phyloP scores from a whole-genome alignment of 257 asterid genomes.

The Avicennia marina region DNA sequence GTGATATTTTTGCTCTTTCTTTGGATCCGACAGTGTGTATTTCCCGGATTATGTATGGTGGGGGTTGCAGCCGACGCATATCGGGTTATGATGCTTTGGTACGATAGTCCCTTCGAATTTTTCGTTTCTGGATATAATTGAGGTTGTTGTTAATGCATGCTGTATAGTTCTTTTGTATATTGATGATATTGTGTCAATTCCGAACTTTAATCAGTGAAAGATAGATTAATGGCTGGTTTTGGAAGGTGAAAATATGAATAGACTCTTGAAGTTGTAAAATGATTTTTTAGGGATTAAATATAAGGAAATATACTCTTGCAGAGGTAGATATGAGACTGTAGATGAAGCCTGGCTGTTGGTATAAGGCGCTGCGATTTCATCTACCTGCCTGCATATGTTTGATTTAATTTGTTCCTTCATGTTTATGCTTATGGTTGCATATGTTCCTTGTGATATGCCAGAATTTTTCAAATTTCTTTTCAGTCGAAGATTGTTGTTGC shows the following conservation, averaged over 20 bases:
- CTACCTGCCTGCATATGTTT: not conserved
- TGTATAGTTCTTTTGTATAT: too few relatives aligned
- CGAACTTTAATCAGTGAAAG: too few relatives aligned
- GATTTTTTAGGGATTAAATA: constrained; percentile 1
- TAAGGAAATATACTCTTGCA: constrained; percentile 14
- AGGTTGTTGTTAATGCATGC: not conserved
- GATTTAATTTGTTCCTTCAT: not conserved
- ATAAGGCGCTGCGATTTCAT: not conserved
- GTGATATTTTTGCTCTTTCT: not conserved
- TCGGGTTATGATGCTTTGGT: constrained; percentile 49
- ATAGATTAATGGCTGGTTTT: too few relatives aligned
- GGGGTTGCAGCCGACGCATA: constrained; percentile 64
- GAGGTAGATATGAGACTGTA: too few relatives aligned
- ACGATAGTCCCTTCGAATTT: constrained; percentile 7
- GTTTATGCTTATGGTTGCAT: not conserved
- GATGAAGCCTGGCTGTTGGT: too few relatives aligned
- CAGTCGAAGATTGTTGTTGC: not conserved
- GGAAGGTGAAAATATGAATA: too few relatives aligned
- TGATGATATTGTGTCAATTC: too few relatives aligned
- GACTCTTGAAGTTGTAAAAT: too few relatives aligned
- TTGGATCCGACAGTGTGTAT: constrained; percentile 39
- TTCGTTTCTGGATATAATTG: not conserved
- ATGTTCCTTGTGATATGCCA: not conserved
- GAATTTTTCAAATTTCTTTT: not conserved
- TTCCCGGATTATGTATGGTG: constrained; percentile 69